These are phyloP conservation scores for Pouteria campechiana DNA, from an alignment of 179 eudicot genomes.

Conservation along the genomic window DNA sequence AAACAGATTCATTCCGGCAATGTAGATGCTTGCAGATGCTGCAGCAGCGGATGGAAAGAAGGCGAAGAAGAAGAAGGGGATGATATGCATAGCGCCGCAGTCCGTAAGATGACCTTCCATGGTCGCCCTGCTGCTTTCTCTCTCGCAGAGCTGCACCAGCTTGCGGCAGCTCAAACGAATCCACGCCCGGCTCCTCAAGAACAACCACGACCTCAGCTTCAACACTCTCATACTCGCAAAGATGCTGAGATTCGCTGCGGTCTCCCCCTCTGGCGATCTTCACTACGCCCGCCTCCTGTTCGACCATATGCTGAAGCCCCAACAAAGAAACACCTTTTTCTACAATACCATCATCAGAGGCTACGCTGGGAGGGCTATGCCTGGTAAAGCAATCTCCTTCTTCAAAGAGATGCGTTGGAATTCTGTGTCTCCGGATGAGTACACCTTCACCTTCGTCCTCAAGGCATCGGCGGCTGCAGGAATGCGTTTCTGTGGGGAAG, in stretches of 20 bases:
- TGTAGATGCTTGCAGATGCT: too few species aligned
- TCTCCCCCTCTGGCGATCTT: conserved; percentile 18
- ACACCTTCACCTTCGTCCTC: conserved; percentile 38
- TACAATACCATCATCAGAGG: conserved; percentile 66
- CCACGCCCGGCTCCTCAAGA: too few species aligned
- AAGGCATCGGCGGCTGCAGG: conserved; percentile 27
- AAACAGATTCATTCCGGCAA: too few species aligned
- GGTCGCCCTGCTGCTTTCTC: too few species aligned
- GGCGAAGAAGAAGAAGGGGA: too few species aligned
- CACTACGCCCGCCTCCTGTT: conserved; percentile 37
- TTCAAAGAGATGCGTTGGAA: conserved; percentile 32
- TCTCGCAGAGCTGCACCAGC: conserved; percentile 29
- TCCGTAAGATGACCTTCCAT: too few species aligned
- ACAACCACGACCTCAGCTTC: too few species aligned
- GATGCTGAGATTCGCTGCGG: conserved; percentile 41
- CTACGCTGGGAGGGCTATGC: conserved; percentile 13
- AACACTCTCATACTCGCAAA: too few species aligned
- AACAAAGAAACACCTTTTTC: conserved; percentile 48
- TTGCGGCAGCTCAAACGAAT: conserved; percentile 38
- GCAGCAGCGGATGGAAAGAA: too few species aligned
- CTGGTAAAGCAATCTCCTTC: conserved; percentile 21
- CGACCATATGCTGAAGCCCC: conserved; percentile 19
- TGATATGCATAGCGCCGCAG: too few species aligned
- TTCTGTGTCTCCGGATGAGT: conserved; percentile 28
- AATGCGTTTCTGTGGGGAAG: conserved; percentile 28